Evolutionary conservation across 2,329 filamentous ascomycete genomes (phyloP), one percentile per base, ranked within the genome.

Genomic region (Cercospora citrullina): DNA sequence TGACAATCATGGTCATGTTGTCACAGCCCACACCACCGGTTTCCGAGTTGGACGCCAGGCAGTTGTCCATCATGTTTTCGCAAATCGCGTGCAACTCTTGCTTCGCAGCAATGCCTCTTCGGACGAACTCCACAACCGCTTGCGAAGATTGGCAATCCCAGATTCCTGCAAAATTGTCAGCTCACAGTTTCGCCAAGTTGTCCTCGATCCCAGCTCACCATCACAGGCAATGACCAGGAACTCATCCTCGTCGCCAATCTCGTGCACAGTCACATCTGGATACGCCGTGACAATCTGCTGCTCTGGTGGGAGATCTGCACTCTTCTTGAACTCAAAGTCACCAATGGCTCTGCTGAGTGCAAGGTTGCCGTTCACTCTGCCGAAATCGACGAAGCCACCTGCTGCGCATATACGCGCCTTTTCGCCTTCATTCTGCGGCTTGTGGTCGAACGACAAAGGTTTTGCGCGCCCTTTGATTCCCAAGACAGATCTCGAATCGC

Each of bases 61-160:
- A 99, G 84, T 98, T 99, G 85, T 99, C 94, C 95, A 99, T 99
- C 93, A 99, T 97, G 84, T 99, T 99, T 83, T 99, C 95, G 81
- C 94, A 98, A 77, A 99, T 98, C 79, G 92, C 91, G 65, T 94
- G 89, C 62, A 99, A 87, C 60, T 96, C 91, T 82, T 99, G 95
- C 85, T 97, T 97, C 62, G 94, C 94, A 60, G 93, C 94, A 80
- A 99, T 97, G 66, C 95, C 95, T 78, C 95, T 91, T 79, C 95
- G 89, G 72, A 98, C 95, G 79, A 99, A 99, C 81, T 99, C 95
- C 74, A 98, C 85, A 36, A 99, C 95, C 45, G 94, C 92, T 84
- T 99, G 95, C 57, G 95, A 99, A 66, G 95, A 97, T 81, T 98
- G 95, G 81, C 95, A 98, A 82, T 99, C 95, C 95, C 95, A 99